Base-by-base conservation (phyloP, 2,329 filamentous ascomycete genomes). In the Zymoseptoria tritici region DNA sequence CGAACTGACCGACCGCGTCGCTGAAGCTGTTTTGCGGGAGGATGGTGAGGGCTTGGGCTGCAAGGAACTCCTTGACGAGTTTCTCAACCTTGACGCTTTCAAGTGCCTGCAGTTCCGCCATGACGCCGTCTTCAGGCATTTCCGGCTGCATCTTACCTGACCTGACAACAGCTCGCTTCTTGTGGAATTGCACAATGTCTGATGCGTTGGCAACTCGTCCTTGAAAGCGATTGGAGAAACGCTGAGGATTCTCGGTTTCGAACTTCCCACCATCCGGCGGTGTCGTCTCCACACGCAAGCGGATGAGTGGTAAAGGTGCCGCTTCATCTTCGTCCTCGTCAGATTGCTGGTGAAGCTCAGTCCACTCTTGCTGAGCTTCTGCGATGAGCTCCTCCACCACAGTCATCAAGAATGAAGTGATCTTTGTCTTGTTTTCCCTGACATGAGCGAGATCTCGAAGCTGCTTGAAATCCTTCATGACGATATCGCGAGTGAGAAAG, bases 161-260 rank as follows among this genome's bases (percentile, higher is more conserved):
- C 61, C 75, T 74, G 24, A 60, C 57, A 67, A 76, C 77, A 4
- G 75, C 69, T 76, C 96, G 97, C 76, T 93, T 96, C 58, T 90
- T 85, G 74, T 97, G 87, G 72, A 96, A 97, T 69, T 93, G 89
- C 0, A 99, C 86, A 0, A 99, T 91, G 68, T 99, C 94, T 66
- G 92, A 95, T 9, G 87, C 86, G 71, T 99, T 99, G 60, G 94
- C 94, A 0, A 99, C 93, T 70, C 85, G 89, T n/a, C 86, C 88
- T 1, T 88, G 82, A 67, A 97, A 99, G 2, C 91, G 84, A 72
- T 96, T 96, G 0, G 93, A 97, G 70, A 97, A 97, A 8, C 94
- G 86, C 72, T 97, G 94, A 0, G 94, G 92, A 62, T 99, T 99
- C 73, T 97, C 94, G 64, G 89, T 87, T 66, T 97, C 90, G 69